Percentiles rank a stretch among this genome's conserved stretches.
phyloP scores from a whole-genome alignment of 208 protist species.

The Crithidia expoeki region DNA sequence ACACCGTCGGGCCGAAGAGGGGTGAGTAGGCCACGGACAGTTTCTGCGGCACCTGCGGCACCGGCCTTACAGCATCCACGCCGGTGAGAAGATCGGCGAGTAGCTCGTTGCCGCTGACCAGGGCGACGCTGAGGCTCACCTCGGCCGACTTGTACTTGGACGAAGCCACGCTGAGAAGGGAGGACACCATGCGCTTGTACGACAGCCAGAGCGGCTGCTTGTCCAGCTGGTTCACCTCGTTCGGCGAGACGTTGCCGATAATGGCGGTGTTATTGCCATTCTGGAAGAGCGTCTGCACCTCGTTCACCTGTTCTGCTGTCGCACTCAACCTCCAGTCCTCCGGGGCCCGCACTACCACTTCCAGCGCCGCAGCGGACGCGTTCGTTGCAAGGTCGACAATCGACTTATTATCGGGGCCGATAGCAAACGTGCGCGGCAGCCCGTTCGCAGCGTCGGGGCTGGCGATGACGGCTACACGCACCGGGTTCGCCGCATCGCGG shows the following conservation, averaged over 20 bases:
- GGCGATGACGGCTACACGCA: constrained; percentile 38
- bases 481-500: constrained; percentile 35
- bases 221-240: constrained; percentile 43
- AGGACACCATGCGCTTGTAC: constrained; percentile 67
- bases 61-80: constrained; percentile 26
- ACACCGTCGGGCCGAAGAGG: constrained; percentile 64
- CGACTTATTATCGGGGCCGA: constrained; percentile 36
- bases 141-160: constrained; percentile 54
- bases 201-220: constrained; percentile 70
- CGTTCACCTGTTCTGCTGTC: constrained; percentile 39
- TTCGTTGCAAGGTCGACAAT: constrained; percentile 33
- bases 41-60: constrained; percentile 32
- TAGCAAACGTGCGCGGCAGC: constrained; percentile 31
- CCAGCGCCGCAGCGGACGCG: constrained; percentile 30
- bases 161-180: constrained; percentile 46
- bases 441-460: constrained; percentile 29
- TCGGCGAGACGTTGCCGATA: constrained; percentile 46
- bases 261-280: constrained; percentile 71
- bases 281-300: constrained; percentile 54
- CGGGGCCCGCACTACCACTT: constrained; percentile 48
- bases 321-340: constrained; percentile 47
- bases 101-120: constrained; percentile 48
- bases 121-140: constrained; percentile 53
- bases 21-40: constrained; percentile 60
- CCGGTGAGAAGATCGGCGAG: constrained; percentile 39